A percentile compares a stretch with the other conserved stretches of the same genome.
Evolutionary conservation across 805 yeast genomes (phyloP).

Genomic region (Hanseniaspora nectarophila): DNA sequence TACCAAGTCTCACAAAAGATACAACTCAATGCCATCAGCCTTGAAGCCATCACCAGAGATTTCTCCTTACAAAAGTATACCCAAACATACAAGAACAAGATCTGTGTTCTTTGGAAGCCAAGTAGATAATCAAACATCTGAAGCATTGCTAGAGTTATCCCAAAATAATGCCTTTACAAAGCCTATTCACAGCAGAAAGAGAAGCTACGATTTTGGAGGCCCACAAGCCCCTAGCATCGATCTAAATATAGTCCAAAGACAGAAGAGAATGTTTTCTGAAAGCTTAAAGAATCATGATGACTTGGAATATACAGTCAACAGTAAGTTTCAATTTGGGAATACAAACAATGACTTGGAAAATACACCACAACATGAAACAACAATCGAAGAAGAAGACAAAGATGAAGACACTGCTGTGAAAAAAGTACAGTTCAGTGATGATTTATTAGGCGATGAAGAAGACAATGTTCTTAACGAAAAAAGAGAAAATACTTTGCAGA

Average conservation of each 20-base stretch:
- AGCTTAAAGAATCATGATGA: background rate
- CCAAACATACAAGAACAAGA: background rate
- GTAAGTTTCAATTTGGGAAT: conserved; percentile 9
- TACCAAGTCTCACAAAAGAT: conserved; percentile 22
- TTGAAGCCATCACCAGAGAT: conserved; percentile 11
- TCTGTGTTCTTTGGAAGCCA: background rate
- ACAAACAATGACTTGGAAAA: background rate
- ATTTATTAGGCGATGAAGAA: too few relatives aligned
- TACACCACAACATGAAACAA: conserved; percentile 1
- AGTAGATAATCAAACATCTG: background rate
- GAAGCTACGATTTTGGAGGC: conserved; percentile 18
- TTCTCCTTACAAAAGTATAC: background rate
- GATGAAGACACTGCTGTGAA: background rate
- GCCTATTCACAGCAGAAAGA: conserved; percentile 15
- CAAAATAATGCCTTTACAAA: background rate
- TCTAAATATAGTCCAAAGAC: background rate
- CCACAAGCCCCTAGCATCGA: background rate
- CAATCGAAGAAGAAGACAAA: conserved; percentile 9
- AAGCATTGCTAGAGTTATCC: conserved; percentile 1
- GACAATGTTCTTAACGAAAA: background rate
- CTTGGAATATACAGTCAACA: conserved; percentile 7
- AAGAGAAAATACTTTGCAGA: conserved; percentile 2
- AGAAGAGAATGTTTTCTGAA: background rate
- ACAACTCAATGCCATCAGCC: conserved; percentile 32
- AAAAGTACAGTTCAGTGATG: conserved; percentile 2